Evolutionary conservation across 352 stramenopile species (phyloP), one percentile per base, ranked within the genome.

Genomic region (Pythium aquatile): DNA sequence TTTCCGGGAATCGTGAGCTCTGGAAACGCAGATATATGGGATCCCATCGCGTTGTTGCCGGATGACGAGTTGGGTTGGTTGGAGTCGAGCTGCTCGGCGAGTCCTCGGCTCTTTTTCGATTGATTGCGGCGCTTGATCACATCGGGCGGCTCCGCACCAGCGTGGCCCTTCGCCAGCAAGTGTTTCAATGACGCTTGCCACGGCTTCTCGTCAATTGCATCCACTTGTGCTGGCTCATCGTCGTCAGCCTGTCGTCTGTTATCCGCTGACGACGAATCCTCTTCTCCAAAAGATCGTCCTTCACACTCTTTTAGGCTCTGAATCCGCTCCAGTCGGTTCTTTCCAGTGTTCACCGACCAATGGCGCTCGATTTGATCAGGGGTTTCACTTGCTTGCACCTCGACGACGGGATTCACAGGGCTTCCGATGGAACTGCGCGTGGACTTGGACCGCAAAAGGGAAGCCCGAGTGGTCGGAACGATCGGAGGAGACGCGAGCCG

Each of bases 161-260:
- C 57, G 37, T 79, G 73, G 0, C 79, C 79, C 47, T 78, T 71
- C 0, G 76, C 79, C 0, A 90, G 70, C 30, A 87, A 70, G 49
- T 82, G 76, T 61, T 87, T 90, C 2, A 91, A 63, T 0, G 77
- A 87, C 8, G 56, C 65, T 30, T 90, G 83, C 80, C 81, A 91
- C 17, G 80, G 61, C 26, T 78, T 74, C 29, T 71, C 68, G 3
- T 58, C 65, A 42, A 3, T 32, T n/a, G 39, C 17, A 57, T 29
- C 17, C 6, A 62, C 57, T n/a, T 35, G 9, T 10, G 47, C 47
- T 39, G 20, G 47, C 32, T 58, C 33, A 40, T 24, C 33, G 1
- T 62, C 32, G 5, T 49, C 58, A 1, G 7, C 2, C 8, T 6
- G 47, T 20, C 10, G 7, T 11, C 7, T 8, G 7, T 13, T 32